A percentile compares a stretch with the other conserved stretches of the same genome.
Evolutionary conservation across 306 rosid species (phyloP).

Genomic region (Cicer arietinum): DNA sequence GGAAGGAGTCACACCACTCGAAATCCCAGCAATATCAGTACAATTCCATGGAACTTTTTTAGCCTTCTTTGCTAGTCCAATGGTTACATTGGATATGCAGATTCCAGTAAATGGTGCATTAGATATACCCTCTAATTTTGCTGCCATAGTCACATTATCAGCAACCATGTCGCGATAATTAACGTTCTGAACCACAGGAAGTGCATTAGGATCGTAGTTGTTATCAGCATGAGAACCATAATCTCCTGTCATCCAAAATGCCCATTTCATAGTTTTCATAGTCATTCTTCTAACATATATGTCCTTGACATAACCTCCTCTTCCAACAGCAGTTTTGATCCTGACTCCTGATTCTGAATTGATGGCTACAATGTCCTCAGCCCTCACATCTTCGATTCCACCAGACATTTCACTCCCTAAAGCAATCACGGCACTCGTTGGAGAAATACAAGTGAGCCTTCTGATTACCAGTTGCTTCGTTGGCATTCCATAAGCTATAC

Average conservation of each 20-base stretch:
- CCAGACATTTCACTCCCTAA: conserved; percentile 83
- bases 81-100: conserved; percentile 77
- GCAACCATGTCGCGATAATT: conserved; percentile 71
- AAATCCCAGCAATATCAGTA: conserved; percentile 66
- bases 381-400: conserved; percentile 69
- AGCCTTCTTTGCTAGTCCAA: conserved; percentile 57
- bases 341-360: conserved; percentile 68
- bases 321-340: conserved; percentile 72
- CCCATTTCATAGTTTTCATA: conserved; percentile 73
- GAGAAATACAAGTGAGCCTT: conserved; percentile 72
- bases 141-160: conserved; percentile 74
- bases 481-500: conserved; percentile 72
- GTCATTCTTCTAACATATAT: conserved; percentile 66
- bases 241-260: conserved; percentile 80
- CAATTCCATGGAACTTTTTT: conserved; percentile 76
- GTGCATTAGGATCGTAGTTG: conserved; percentile 64
- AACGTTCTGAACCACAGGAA: conserved; percentile 64
- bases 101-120: conserved; percentile 70
- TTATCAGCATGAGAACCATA: conserved; percentile 74
- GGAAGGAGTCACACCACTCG: conserved; percentile 62
- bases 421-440: conserved; percentile 71
- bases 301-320: conserved; percentile 79
- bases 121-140: conserved; percentile 67
- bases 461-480: conserved; percentile 65
- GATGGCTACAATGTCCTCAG: conserved; percentile 68